A percentile compares a stretch with the other conserved stretches of the same genome.
phyloP scores from a whole-genome alignment of 768 basidiomycete genomes.

The Xerocomus spinulosus region DNA sequence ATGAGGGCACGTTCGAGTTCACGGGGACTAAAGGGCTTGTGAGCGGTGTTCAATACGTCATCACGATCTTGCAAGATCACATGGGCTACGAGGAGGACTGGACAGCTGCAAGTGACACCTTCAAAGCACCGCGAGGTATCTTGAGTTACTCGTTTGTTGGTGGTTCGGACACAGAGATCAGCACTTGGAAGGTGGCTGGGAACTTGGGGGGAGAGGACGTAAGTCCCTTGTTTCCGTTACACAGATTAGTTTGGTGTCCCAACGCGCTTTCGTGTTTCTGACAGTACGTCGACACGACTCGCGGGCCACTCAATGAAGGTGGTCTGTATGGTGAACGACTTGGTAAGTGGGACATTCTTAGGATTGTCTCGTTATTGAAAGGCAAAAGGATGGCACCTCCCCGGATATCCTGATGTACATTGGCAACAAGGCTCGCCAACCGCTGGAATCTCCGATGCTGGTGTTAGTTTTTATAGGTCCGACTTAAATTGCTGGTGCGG shows the following conservation, averaged over 20 bases:
- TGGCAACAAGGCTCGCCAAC: constrained; percentile 45
- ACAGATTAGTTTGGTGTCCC: background rate
- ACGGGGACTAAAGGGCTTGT: background rate
- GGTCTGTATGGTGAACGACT: constrained; percentile 54
- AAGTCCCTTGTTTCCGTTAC: constrained; percentile 7
- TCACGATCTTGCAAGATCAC: constrained; percentile 52
- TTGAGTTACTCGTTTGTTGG: constrained; percentile 44
- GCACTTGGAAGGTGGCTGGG: constrained; percentile 47
- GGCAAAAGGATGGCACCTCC: constrained; percentile 49
- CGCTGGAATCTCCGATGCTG: constrained; percentile 38
- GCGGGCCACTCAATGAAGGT: constrained; percentile 59
- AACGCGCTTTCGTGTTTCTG: background rate
- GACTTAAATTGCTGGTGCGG: background rate
- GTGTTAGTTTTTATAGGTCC: constrained; percentile 47
- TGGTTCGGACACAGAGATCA: constrained; percentile 34
- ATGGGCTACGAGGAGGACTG: constrained; percentile 49
- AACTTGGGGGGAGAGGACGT: constrained; percentile 47
- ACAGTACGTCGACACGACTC: constrained; percentile 44
- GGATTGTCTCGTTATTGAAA: constrained; percentile 1
- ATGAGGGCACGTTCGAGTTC: constrained; percentile 18
- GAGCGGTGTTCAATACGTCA: constrained; percentile 34
- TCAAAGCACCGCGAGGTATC: constrained; percentile 48
- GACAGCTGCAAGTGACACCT: constrained; percentile 37
- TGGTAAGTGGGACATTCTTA: constrained; percentile 17
- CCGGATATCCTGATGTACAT: constrained; percentile 44